Base-by-base conservation (phyloP, 2,329 filamentous ascomycete species). In the Colletotrichum aenigma region DNA sequence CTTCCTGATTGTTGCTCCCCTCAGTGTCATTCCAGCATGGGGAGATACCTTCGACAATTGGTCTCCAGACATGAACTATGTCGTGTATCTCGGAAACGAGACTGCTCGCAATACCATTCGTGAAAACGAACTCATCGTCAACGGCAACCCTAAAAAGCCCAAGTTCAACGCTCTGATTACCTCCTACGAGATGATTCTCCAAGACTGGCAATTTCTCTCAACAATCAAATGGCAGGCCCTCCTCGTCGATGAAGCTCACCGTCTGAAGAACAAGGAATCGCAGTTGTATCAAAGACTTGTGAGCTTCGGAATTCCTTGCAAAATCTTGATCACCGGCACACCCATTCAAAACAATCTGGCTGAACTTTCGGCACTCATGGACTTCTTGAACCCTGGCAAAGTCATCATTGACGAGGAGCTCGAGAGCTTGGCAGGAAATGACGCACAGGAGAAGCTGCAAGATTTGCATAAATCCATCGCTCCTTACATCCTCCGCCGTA, bases 101-200 rank as follows among this genome's bases (percentile, higher is more conserved):
- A 91, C 94, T 38, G 94, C 97, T 36, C 94, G 97, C 60, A 93
- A 90, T 78, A 96, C 96, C 79, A 98, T 99, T 77, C 93, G 94
- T 48, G 95, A 98, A 61, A 93, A 98, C 80, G 97, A 99, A 84
- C 89, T 99, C 58, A 91, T 98, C 73, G 90, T 95, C 7, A 95
- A 97, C 82, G 94, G 94, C 38, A 98, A 98, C 80, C 90, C 94
- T 3, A 95, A 94, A 84, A 96, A 96, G 83, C 94, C 95, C 77
- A 98, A 98, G 83, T 99, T 99, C 89, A 97, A 99, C 81, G 96
- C 98, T n/a, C 89, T 99, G 38, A 92, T 99, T 75, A 99, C 97
- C 2, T 98, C 97, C 0, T 99, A 99, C 82, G 97, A 99, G 85
- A 98, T 98, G 83, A 97, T 98, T 73, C 89, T 98, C 64, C 91